phyloP scores from a whole-genome alignment of 2,329 filamentous ascomycete species.

The Aureobasidium lini region DNA sequence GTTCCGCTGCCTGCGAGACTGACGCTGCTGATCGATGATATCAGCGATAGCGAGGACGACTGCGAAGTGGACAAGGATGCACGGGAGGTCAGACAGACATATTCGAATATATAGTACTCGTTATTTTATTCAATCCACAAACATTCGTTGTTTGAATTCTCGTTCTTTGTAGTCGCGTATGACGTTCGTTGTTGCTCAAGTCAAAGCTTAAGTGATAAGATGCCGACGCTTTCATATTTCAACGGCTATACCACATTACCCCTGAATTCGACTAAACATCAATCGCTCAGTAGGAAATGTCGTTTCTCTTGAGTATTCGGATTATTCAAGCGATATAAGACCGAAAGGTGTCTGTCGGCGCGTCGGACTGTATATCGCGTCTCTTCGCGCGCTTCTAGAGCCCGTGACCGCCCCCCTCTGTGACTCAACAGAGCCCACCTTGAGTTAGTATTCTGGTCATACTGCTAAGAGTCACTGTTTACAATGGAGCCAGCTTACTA shows the following conservation, averaged over 20 bases:
- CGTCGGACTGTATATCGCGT: no score
- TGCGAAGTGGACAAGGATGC: neutral
- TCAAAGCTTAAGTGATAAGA: neutral
- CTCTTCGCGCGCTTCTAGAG: no score
- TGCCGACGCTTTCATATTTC: neutral
- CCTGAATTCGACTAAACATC: neutral
- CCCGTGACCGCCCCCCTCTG: no score
- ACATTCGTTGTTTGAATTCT: neutral
- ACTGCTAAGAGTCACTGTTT: no score
- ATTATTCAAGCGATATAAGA: no score
- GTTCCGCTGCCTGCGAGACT: neutral
- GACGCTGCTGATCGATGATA: conserved; percentile 4
- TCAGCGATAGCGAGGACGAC: conserved; percentile 3
- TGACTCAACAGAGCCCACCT: no score
- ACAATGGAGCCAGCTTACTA: no score
- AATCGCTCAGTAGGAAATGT: no score
- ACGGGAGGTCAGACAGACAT: neutral
- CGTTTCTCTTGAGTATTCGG: no score
- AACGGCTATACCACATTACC: neutral
- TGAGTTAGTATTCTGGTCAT: no score
- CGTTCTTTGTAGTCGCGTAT: neutral
- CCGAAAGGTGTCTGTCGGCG: no score
- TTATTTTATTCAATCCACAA: neutral
- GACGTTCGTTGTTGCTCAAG: neutral
- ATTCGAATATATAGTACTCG: neutral